Evolutionary conservation across 371 early-diverging fungal species (phyloP).

Genomic region (Choanephora cucurbitarum): DNA sequence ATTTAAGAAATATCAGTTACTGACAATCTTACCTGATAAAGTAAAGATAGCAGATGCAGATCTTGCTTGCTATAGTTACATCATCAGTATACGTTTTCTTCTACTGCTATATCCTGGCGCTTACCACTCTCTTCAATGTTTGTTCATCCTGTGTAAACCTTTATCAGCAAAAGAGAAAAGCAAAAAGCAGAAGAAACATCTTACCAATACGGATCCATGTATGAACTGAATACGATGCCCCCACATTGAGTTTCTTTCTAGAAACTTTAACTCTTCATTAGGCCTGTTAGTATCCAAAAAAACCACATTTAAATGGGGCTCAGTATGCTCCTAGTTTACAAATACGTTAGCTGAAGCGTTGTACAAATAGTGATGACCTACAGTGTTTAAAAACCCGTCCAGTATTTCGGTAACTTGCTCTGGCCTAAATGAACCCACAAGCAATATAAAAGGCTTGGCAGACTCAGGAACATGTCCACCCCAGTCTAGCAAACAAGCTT

Average conservation of each 20-base stretch:
- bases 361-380: conserved; percentile 14
- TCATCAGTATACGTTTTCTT: conserved; percentile 11
- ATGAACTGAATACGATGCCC: conserved; percentile 42
- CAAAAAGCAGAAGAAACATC: not conserved
- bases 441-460: conserved; percentile 59
- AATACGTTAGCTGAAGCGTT: not conserved
- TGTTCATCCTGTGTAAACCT: conserved; percentile 23
- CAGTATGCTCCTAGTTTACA: conserved; percentile 39
- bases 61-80: conserved; percentile 35
- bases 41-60: conserved; percentile 54
- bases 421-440: conserved; percentile 61
- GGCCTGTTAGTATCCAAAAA: conserved; percentile 58
- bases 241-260: conserved; percentile 46
- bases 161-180: not conserved
- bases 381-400: conserved; percentile 62
- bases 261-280: conserved; percentile 51
- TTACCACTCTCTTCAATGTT: conserved; percentile 50
- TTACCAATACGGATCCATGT: conserved; percentile 53
- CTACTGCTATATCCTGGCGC: not conserved
- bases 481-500: conserved; percentile 25
- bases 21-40: conserved; percentile 40
- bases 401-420: conserved; percentile 62
- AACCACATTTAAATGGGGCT: conserved; percentile 51
- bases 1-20: not conserved
- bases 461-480: conserved; percentile 52